Evolutionary conservation across 345 rosid species (phyloP).

Genomic region (Bretschneidera sinensis): DNA sequence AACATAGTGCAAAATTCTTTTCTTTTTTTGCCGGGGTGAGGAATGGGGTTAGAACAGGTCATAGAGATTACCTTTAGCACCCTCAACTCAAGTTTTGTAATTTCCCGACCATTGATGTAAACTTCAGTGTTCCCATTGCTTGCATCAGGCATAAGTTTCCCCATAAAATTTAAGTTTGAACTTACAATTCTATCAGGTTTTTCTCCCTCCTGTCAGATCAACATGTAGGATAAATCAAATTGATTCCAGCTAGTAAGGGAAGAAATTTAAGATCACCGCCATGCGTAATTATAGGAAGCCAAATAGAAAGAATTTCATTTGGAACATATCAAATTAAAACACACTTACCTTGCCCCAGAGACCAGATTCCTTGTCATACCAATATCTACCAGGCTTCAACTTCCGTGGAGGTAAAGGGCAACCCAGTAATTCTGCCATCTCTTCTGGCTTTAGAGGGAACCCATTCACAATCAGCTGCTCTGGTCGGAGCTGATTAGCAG

Average conservation of each 20-base stretch:
- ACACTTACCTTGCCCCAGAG: conserved; percentile 84
- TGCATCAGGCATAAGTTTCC: conserved; percentile 68
- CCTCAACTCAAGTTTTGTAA: conserved; percentile 79
- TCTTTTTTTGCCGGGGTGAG: neutral
- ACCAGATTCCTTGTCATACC: conserved; percentile 99
- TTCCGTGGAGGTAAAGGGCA: conserved; percentile 76
- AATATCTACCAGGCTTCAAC: conserved; percentile 89
- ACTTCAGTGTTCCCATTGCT: conserved; percentile 92
- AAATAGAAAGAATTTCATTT: too few species aligned
- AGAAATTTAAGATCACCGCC: neutral
- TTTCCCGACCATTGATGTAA: conserved; percentile 87
- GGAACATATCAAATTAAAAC: neutral
- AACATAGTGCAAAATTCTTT: neutral
- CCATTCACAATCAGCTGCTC: conserved; percentile 94
- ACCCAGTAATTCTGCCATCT: conserved; percentile 77
- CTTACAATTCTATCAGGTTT: conserved; percentile 79
- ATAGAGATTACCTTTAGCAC: conserved; percentile 59
- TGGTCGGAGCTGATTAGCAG: conserved; percentile 91
- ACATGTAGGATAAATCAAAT: conserved; percentile 11
- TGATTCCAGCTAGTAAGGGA: neutral
- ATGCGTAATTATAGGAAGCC: neutral
- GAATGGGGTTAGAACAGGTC: neutral
- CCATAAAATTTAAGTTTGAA: conserved; percentile 81
- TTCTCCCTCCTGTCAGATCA: conserved; percentile 81
- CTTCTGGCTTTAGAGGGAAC: conserved; percentile 72